These are phyloP conservation scores for Alternaria incomplexa DNA, from an alignment of 2,329 filamentous ascomycete species.

Conservation along the genomic window DNA sequence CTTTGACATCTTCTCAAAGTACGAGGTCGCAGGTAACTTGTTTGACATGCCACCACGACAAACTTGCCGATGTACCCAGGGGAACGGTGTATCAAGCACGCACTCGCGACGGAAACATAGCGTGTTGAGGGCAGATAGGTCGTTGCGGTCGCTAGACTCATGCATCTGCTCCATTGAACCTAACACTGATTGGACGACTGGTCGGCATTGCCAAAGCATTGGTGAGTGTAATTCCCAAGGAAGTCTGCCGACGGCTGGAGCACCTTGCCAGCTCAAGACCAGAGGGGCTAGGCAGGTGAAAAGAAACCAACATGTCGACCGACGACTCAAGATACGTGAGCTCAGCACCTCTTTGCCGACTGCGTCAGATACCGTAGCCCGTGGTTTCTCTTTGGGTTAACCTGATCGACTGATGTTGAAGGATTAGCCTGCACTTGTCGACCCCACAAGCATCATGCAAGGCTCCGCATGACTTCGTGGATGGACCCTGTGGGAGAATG, in stretches of 20 bases:
- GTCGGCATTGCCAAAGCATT: background rate
- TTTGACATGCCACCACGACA: background rate
- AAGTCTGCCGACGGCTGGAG: background rate
- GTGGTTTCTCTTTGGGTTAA: too few species aligned
- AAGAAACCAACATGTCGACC: background rate
- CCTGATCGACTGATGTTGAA: background rate
- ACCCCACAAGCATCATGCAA: background rate
- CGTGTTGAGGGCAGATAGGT: background rate
- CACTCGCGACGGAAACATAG: background rate
- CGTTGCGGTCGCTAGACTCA: background rate
- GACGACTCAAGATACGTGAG: background rate
- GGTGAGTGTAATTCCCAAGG: background rate
- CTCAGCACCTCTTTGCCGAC: background rate
- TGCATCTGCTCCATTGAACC: background rate
- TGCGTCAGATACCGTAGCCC: background rate
- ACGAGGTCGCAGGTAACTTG: background rate
- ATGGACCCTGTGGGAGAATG: background rate
- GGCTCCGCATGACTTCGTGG: background rate
- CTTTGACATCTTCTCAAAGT: background rate
- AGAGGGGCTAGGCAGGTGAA: background rate
- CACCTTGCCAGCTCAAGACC: background rate
- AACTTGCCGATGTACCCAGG: background rate
- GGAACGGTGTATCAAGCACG: background rate
- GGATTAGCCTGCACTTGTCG: background rate
- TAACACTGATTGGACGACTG: background rate